These are phyloP conservation scores for Xylariaceae sp. DNA, from an alignment of 2,329 filamentous ascomycete species.

Conservation along the genomic window DNA sequence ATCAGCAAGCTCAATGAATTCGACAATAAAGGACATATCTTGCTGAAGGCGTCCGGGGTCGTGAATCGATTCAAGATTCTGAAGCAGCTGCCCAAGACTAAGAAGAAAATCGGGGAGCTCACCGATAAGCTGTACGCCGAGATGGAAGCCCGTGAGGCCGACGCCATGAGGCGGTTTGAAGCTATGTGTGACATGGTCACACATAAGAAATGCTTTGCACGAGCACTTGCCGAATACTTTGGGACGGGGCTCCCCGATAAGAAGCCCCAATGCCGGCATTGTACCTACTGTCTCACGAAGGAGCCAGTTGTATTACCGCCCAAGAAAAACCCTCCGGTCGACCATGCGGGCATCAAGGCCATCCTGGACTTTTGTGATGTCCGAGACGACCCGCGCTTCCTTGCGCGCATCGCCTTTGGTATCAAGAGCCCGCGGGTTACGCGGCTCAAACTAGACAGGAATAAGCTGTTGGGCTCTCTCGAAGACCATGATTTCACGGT, in stretches of 20 bases:
- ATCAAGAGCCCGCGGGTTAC: constrained; percentile 53
- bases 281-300: constrained; percentile 43
- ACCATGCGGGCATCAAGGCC: constrained; percentile 35
- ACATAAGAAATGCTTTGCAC: constrained; percentile 44
- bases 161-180: constrained; percentile 46
- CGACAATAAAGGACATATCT: constrained; percentile 43
- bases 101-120: constrained; percentile 39
- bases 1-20: constrained; percentile 51
- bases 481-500: constrained; percentile 50
- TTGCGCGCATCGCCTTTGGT: constrained; percentile 57
- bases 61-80: constrained; percentile 49
- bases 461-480: constrained; percentile 46
- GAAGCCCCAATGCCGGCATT: constrained; percentile 47
- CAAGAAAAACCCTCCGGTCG: constrained; percentile 34
- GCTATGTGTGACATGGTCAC: constrained; percentile 51
- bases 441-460: constrained; percentile 41
- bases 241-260: constrained; percentile 45
- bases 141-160: constrained; percentile 47
- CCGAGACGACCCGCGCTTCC: constrained; percentile 52
- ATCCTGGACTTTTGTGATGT: constrained; percentile 41
- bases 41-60: constrained; percentile 47
- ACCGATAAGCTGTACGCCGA: constrained; percentile 43
- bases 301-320: constrained; percentile 34
- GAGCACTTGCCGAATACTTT: constrained; percentile 50
- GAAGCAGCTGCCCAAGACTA: constrained; percentile 38